These are phyloP conservation scores for Trichosporon coremiiforme DNA, from an alignment of 1,284 basidiomycete species.

Conservation along the genomic window DNA sequence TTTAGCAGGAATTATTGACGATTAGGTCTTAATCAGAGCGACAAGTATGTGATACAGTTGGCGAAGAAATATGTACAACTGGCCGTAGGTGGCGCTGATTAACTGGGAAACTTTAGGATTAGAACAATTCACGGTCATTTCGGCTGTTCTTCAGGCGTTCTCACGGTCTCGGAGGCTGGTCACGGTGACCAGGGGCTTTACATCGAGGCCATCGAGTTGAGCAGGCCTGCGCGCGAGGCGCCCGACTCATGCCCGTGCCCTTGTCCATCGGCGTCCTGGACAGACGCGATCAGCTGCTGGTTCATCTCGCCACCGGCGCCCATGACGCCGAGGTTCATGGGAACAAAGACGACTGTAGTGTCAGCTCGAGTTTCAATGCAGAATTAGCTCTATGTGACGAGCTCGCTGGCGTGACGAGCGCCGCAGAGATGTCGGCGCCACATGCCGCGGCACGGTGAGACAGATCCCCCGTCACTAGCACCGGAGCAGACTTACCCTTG, in stretches of 20 bases:
- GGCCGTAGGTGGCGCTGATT: neutral
- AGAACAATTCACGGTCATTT: neutral
- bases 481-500: conserved; percentile 71
- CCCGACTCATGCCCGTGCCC: conserved; percentile 21
- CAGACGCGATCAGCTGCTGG: conserved; percentile 47
- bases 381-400: too few relatives aligned
- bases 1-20: neutral
- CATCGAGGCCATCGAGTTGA: conserved; percentile 16
- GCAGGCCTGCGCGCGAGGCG: neutral
- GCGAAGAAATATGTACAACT: neutral
- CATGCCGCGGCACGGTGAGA: neutral
- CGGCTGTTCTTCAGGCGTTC: neutral
- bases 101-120: neutral
- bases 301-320: conserved; percentile 45
- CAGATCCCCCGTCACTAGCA: conserved; percentile 58
- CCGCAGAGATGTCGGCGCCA: neutral
- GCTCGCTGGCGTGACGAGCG: neutral
- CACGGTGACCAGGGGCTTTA: neutral
- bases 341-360: conserved; percentile 35
- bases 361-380: too few relatives aligned
- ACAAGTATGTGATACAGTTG: neutral
- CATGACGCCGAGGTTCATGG: conserved; percentile 56
- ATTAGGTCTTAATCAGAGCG: neutral
- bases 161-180: neutral
- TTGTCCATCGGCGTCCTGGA: conserved; percentile 20